Evolutionary conservation across 1,139 yeast species (phyloP).

Genomic region (Taphrina populina): DNA sequence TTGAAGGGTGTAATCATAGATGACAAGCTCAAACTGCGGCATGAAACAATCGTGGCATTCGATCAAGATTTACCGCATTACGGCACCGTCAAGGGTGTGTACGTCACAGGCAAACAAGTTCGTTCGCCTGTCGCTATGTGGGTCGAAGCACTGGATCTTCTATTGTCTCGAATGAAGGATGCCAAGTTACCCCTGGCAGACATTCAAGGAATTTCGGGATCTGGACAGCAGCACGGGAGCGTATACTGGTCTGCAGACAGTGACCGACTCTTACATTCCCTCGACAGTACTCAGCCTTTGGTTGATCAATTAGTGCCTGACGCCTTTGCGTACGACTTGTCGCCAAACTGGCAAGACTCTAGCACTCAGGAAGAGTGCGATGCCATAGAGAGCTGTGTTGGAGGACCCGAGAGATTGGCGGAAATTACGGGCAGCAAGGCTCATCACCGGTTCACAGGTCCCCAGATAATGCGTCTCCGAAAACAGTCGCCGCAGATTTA

Average conservation of each 20-base stretch:
- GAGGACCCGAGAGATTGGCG: conserved; percentile 67
- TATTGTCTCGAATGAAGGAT: conserved; percentile 57
- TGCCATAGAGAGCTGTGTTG: conserved; percentile 60
- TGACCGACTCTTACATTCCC: background rate
- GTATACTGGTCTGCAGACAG: conserved; percentile 64
- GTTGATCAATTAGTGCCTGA: conserved; percentile 49
- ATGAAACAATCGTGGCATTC: conserved; percentile 67
- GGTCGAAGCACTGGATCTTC: conserved; percentile 75
- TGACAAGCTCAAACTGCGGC: conserved; percentile 54
- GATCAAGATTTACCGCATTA: conserved; percentile 58
- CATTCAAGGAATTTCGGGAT: conserved; percentile 76
- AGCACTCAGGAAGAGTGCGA: conserved; percentile 71
- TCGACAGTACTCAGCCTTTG: conserved; percentile 42
- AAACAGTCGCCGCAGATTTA: conserved; percentile 58
- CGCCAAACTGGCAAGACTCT: conserved; percentile 96
- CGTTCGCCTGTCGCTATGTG: conserved; percentile 86
- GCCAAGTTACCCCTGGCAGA: conserved; percentile 57
- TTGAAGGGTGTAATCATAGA: conserved; percentile 71
- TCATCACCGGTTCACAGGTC: conserved; percentile 85
- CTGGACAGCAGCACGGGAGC: conserved; percentile 92
- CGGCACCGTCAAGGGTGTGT: conserved; percentile 60
- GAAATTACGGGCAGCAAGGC: conserved; percentile 78
- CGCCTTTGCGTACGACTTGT: conserved; percentile 62
- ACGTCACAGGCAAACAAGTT: conserved; percentile 54
- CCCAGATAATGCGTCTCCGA: conserved; percentile 76